Conservation (phyloP, 2,329 filamentous ascomycete genomes). For the Davidsoniella australis region DNA sequence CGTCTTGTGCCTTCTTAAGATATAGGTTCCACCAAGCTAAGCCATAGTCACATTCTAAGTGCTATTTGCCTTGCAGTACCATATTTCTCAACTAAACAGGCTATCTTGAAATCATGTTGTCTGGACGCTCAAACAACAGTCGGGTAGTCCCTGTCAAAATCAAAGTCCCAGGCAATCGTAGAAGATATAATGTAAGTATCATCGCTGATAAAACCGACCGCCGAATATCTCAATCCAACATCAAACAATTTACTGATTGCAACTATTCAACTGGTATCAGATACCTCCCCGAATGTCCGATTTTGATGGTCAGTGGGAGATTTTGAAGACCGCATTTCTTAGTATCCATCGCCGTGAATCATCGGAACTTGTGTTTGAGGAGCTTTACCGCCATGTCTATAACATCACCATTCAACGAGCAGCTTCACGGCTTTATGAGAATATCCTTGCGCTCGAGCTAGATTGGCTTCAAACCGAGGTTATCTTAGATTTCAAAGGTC, state of each 20-base stretch:
- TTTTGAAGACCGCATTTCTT: slow-evolving; percentile 56
- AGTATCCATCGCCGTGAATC: slow-evolving; percentile 91
- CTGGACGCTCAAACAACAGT: slow-evolving; percentile 7
- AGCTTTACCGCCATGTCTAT: slow-evolving; percentile 85
- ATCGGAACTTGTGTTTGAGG: slow-evolving; percentile 80
- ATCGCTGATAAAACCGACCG: too few species aligned
- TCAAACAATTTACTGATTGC: background rate
- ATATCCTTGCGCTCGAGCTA: slow-evolving; percentile 65
- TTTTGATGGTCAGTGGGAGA: slow-evolving; percentile 38
- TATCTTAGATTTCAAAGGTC: slow-evolving; percentile 27
- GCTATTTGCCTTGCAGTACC: background rate
- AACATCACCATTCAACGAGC: slow-evolving; percentile 84
- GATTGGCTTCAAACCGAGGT: slow-evolving; percentile 64
- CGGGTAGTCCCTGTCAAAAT: slow-evolving; percentile 6
- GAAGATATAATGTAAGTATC: too few species aligned
- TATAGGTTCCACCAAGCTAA: too few species aligned
- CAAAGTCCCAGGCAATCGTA: background rate
- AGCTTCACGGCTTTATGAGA: slow-evolving; percentile 63
- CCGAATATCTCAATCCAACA: background rate
- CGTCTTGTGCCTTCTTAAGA: too few species aligned
- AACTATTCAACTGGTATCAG: background rate
- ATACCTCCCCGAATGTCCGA: too few species aligned
- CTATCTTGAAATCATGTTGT: slow-evolving; percentile 9
- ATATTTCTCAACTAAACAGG: background rate
- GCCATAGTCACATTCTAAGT: too few species aligned